Conservation (phyloP, 2,329 filamentous ascomycete species). For the Truncatella angustata region DNA sequence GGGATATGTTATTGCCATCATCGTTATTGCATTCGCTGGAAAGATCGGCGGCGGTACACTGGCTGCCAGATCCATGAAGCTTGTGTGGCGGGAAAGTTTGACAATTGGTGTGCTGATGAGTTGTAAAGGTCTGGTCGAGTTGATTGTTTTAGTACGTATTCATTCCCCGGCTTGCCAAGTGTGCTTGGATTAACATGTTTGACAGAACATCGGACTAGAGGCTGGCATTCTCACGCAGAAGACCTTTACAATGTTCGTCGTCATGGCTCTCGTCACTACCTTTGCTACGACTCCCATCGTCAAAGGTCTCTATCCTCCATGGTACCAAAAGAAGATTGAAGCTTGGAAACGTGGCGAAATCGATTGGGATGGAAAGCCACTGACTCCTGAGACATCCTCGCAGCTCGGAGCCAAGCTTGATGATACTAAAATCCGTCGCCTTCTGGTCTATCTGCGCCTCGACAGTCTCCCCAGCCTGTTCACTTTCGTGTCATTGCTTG, state of each 20-base stretch:
- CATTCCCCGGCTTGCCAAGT: constrained; percentile 4
- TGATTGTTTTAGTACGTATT: constrained; percentile 79
- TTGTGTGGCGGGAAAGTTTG: constrained; percentile 88
- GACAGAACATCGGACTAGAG: constrained; percentile 67
- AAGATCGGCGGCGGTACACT: constrained; percentile 83
- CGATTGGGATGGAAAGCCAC: constrained; percentile 73
- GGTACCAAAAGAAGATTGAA: constrained; percentile 72
- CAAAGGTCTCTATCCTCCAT: constrained; percentile 66
- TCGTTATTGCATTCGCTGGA: constrained; percentile 75
- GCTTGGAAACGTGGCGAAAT: constrained; percentile 63
- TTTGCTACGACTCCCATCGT: constrained; percentile 71
- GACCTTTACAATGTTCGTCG: constrained; percentile 78
- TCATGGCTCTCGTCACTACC: constrained; percentile 78
- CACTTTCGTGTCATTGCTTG: constrained; percentile 77
- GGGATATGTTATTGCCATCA: constrained; percentile 85
- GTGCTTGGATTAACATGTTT: constrained; percentile 12
- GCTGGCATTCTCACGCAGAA: constrained; percentile 67
- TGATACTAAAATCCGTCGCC: constrained; percentile 50
- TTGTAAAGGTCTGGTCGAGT: constrained; percentile 90
- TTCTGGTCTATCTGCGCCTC: constrained; percentile 79
- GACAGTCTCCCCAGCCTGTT: constrained; percentile 83
- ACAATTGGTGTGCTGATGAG: constrained; percentile 91
- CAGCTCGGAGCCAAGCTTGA: constrained; percentile 32
- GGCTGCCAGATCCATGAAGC: constrained; percentile 70
- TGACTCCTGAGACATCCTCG: constrained; percentile 38